Conservation (phyloP, 148 eudicot genomes). For the Cornus florida region DNA sequence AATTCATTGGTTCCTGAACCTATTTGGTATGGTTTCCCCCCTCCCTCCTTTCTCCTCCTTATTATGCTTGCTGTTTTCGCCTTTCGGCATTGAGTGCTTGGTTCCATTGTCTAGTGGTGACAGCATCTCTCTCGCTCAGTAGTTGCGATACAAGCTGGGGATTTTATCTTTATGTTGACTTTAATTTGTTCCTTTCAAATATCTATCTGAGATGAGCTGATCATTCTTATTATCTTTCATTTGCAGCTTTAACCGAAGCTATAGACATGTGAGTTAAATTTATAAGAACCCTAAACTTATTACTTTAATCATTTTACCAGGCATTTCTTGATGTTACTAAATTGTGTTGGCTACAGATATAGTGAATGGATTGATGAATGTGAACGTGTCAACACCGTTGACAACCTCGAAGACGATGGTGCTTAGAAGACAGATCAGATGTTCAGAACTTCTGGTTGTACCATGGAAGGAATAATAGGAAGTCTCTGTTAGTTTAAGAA, state of each 20-base stretch:
- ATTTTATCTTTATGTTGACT: background rate
- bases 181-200: background rate
- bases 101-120: too few relatives aligned
- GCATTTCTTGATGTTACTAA: background rate
- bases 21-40: background rate
- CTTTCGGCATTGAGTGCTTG: background rate
- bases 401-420: conserved; percentile 57
- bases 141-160: background rate
- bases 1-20: too few relatives aligned
- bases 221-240: conserved; percentile 8
- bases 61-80: too few relatives aligned
- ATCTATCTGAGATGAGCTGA: background rate
- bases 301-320: background rate
- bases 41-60: too few relatives aligned
- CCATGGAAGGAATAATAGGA: background rate
- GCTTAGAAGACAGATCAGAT: conserved; percentile 11
- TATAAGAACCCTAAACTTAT: background rate
- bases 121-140: background rate
- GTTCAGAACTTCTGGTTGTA: background rate
- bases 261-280: conserved; percentile 76
- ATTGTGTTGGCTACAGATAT: conserved; percentile 48
- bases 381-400: conserved; percentile 71
- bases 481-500: background rate
- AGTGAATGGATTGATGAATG: conserved; percentile 99
- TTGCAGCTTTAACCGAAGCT: conserved; percentile 85